Evolutionary conservation across 1,139 yeast species (phyloP).

Genomic region (Tardiomyces blankii): DNA sequence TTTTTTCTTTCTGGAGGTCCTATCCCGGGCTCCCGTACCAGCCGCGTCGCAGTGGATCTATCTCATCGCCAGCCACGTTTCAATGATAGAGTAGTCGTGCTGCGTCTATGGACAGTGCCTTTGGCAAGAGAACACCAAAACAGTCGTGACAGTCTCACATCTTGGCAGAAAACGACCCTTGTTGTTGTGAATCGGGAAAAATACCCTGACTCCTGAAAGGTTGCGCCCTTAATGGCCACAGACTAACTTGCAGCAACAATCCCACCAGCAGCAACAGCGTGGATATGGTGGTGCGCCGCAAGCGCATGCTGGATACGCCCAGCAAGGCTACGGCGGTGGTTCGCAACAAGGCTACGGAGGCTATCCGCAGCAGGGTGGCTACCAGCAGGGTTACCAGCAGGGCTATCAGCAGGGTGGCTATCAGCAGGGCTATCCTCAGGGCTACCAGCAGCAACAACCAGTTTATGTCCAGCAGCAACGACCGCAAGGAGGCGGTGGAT

Average conservation of each 20-base stretch:
- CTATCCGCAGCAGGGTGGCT: conserved; percentile 9
- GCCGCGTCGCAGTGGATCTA: too few species aligned
- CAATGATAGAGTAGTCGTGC: too few species aligned
- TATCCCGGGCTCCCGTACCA: too few species aligned
- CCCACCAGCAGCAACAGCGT: neutral
- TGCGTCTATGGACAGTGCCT: too few species aligned
- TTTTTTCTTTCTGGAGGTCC: neutral
- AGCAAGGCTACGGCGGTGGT: conserved; percentile 11
- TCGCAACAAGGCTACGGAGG: conserved; percentile 18
- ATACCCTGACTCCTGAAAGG: too few species aligned
- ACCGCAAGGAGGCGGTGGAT: conserved; percentile 12
- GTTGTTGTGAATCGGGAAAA: too few species aligned
- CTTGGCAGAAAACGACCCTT: too few species aligned
- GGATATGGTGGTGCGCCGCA: neutral
- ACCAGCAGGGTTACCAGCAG: conserved; percentile 14
- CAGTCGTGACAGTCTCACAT: too few species aligned
- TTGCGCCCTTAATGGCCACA: too few species aligned
- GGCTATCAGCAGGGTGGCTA: too few species aligned
- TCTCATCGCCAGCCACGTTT: too few species aligned
- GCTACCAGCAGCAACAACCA: conserved; percentile 21
- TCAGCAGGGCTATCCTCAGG: conserved; percentile 8
- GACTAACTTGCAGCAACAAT: neutral
- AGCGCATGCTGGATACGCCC: conserved; percentile 3
- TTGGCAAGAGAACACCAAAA: too few species aligned
- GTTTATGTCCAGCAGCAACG: conserved; percentile 21